Base-by-base conservation (phyloP, 108 stramenopile genomes). In the Cyclotella sp. region DNA sequence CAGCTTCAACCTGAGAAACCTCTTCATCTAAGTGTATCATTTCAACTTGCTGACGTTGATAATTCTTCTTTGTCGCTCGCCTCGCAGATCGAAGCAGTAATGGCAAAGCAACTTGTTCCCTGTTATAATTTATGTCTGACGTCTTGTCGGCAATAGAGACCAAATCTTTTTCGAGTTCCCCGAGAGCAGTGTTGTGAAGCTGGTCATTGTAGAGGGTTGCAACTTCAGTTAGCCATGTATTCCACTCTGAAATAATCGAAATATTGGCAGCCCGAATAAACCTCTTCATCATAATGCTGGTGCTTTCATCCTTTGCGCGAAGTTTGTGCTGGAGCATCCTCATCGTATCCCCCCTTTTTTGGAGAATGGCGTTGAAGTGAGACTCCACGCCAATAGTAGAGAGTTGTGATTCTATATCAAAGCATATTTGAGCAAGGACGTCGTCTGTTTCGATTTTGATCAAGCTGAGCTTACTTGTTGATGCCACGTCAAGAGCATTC, bases 381-480 rank as follows among this genome's bases (percentile, higher is more conserved):
- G 68, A 60, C 9, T 78, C 82, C 3, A 68, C 80, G 43, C 72
- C 78, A 45, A 58, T 64, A 15, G 68, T 78, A 15, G 86, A 75
- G 24, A 78, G 67, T 49, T 84, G 75, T 29, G 46, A 59, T 58
- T 91, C 90, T 22, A 91, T 86, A 44, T 91, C 88, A 22, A 67
- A 70, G 65, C 88, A 89, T 16, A 89, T 70, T 28, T 77, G 76
- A 54, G 79, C 51, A 10, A 88, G 54, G 57, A 89, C 70, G 41
- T 84, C 76, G 12, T 77, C 49, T 44, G 82, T 74, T 52, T 73
- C 73, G 30, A 42, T 72, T 57, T 66, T 64, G 16, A 84, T 59
- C 54, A 49, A 61, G 9, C 28, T 13, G 28, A 42, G 6, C 26
- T 39, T 40, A 11, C 58, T 60, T 41, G 63, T 46, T 4, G 70